Percentiles rank a stretch among this genome's conserved stretches.
These are phyloP conservation scores for Boletus smithii DNA, from an alignment of 1,284 basidiomycete genomes.

Conservation along the genomic window DNA sequence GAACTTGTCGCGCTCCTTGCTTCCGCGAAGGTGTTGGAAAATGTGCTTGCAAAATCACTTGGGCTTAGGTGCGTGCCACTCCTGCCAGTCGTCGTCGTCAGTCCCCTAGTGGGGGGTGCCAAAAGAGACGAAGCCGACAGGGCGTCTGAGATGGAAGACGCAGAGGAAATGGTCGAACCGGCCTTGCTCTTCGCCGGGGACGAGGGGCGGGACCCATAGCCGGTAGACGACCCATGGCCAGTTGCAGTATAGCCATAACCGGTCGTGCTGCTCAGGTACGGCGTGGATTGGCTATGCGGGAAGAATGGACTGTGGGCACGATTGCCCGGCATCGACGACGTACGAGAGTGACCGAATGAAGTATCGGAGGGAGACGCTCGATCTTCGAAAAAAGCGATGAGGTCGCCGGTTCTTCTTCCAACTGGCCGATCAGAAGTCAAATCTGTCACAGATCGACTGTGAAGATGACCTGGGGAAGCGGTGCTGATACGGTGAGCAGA, in stretches of 20 bases:
- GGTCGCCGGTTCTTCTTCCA: conserved; percentile 60
- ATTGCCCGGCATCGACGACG: conserved; percentile 51
- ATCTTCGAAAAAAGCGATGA: conserved; percentile 74
- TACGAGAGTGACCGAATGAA: conserved; percentile 45
- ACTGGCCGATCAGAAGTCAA: conserved; percentile 36
- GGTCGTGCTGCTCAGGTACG: conserved; percentile 34
- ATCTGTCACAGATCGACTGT: conserved; percentile 29
- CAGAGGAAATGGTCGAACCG: conserved; percentile 31
- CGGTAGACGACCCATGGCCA: conserved; percentile 30
- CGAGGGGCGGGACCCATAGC: conserved; percentile 41
- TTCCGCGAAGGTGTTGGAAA: conserved; percentile 34
- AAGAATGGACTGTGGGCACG: conserved; percentile 53
- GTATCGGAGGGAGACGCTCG: conserved; percentile 35
- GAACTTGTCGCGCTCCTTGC: conserved; percentile 23
- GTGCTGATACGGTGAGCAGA: conserved; percentile 33
- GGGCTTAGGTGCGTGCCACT: conserved; percentile 30
- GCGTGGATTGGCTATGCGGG: conserved; percentile 42
- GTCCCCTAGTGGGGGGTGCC: conserved; percentile 36
- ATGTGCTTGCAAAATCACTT: conserved; percentile 36
- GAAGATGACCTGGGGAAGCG: conserved; percentile 27
- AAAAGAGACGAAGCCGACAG: conserved; percentile 39
- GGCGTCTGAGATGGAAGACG: conserved; percentile 25
- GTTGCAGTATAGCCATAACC: conserved; percentile 31
- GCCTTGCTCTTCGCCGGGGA: conserved; percentile 46
- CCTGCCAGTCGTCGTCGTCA: conserved; percentile 21